A percentile compares a stretch with the other conserved stretches of the same genome.
Conservation (phyloP, 2,329 filamentous ascomycete species). For the Ceratocystis smalleyi region DNA sequence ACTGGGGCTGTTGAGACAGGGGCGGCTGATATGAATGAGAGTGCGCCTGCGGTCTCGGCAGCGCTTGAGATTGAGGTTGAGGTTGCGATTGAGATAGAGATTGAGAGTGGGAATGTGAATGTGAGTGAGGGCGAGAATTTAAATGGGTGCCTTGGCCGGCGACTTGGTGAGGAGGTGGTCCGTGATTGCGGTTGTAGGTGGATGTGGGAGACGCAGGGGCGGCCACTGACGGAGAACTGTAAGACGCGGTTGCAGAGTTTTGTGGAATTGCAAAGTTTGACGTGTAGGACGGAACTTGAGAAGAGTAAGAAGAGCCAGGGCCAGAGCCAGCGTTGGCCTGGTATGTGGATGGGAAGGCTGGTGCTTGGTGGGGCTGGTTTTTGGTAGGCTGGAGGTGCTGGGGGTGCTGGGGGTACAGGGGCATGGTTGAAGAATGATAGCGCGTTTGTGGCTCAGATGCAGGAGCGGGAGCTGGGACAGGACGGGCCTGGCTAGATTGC, state of each 20-base stretch:
- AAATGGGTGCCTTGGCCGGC: neutral
- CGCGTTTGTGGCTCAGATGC: slow-evolving; percentile 7
- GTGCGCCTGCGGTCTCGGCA: slow-evolving; percentile 17
- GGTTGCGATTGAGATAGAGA: slow-evolving; percentile 16
- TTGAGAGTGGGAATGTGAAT: neutral
- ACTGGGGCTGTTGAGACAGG: neutral
- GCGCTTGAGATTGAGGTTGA: slow-evolving; percentile 19
- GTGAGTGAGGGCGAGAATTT: neutral
- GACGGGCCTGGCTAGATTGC: slow-evolving; percentile 16
- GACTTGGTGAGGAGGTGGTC: neutral
- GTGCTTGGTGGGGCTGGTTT: slow-evolving; percentile 10
- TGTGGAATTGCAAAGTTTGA: slow-evolving; percentile 11
- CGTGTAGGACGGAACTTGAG: neutral
- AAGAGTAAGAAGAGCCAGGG: neutral
- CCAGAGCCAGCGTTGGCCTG: neutral
- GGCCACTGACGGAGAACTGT: slow-evolving; percentile 10
- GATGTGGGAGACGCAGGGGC: slow-evolving; percentile 8
- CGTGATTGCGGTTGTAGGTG: neutral
- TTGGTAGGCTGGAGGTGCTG: slow-evolving; percentile 10
- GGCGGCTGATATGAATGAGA: slow-evolving; percentile 13
- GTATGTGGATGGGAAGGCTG: slow-evolving; percentile 2
- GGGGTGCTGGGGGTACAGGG: slow-evolving; percentile 15
- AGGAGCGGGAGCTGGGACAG: neutral
- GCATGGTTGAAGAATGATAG: slow-evolving; percentile 10
- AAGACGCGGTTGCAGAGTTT: slow-evolving; percentile 13